Evolutionary conservation across 164 flowering plant species (phyloP), one percentile per base, ranked within the genome.

Genomic region (Vitis vinifera): DNA sequence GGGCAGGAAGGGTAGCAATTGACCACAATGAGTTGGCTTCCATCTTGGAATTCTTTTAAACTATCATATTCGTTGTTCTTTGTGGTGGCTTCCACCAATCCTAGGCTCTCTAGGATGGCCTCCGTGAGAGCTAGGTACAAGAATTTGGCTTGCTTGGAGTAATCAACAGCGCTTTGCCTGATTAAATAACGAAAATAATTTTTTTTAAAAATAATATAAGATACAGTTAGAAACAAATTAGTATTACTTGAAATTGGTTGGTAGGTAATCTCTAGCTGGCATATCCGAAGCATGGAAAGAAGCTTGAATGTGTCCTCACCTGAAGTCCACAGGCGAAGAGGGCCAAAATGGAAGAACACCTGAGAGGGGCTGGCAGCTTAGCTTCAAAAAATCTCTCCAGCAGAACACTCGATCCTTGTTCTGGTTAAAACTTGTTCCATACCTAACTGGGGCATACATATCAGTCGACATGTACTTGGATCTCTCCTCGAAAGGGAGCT

Each of bases 301-400:
- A 37, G 44, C 44, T 3, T 37, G 44, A 37, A 37, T 37, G 7
- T 37, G 4, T 37, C 44, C 19, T 49, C 53, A 89, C 97, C 94
- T 91, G 6, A 92, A 78, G 68, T 88, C 92, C 1, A 15, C n/a
- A 17, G 97, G 97, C 30, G 91, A 82, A 67, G 91, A 83, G 51
- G 99, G 98, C 96, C 99, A 95, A 48, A 67, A 77, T 17, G 91
- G 76, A 63, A 82, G 80, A 44, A 67, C 72, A 29, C 88, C 88
- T 1, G 85, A 27, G 2, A 73, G 15, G 17, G 97, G 86, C 52
- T 81, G 68, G 61, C 89, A 87, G 53, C 44, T 68, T 0, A 95
- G 82, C 83, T 95, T 95, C 78, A 95, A 72, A 76, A 92, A 93
- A 60, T 92, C 99, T 71, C 99, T 90, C 99, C 98, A 95, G 62